Evolutionary conservation across 177 flowering plant species (phyloP), one percentile per base, ranked within the genome.

Genomic region (Vitis hybrid): DNA sequence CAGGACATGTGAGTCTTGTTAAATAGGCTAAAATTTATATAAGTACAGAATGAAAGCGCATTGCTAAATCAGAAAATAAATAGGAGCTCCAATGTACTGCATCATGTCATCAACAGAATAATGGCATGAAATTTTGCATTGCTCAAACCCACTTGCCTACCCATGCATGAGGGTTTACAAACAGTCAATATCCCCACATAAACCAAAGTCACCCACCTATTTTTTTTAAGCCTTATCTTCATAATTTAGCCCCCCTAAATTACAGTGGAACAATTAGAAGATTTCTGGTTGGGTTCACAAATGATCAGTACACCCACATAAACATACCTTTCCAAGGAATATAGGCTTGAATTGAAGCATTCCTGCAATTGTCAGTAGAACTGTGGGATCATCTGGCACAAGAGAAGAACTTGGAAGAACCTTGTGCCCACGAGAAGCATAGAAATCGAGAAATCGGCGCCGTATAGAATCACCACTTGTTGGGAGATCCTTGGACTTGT

Each of bases 321-420:
- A 4, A 31, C 72, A 44, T 72, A 91, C 99, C 89, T 91, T 85
- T 68, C 99, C 99, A 79, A 95, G 97, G 79, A 95, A 95, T 74
- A 93, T 87, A 72, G 97, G 97, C 82, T 95, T 95, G 81, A 95
- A 95, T 73, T 90, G 98, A 82, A 92, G 97, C 99, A 95, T 95
- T 67, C 99, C 98, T 3, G 98, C 99, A 69, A 95, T 92, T 50
- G 99, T 95, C 70, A 95, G 78, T 62, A 95, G 76, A 72, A 95
- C 97, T 6, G 97, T 95, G 22, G 99, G 99, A 80, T 95, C 99
- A 72, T 92, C 97, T n/a, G 99, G 97, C 66, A 92, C 97, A 67
- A 95, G 97, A 57, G 99, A 92, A 65, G 97, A 70, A 81, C 97
- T 95, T 67, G 99, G 97, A 80, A 92, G 95, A 60, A 95, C 65